Conservation (phyloP, 192 early-diverging fungal species). For the Umbelopsis sp. region DNA sequence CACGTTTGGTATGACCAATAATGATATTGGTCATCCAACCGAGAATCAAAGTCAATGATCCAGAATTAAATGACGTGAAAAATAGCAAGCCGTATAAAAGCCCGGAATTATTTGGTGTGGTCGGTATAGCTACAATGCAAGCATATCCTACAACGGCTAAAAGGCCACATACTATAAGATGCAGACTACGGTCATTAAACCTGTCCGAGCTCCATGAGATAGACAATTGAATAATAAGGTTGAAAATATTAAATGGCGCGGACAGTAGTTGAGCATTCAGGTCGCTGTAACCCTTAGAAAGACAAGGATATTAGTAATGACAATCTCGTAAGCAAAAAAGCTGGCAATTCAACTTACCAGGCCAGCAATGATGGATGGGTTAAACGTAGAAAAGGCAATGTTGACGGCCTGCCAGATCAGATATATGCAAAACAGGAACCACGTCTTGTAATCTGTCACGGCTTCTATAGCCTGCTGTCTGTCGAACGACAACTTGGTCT, state of each 20-base stretch:
- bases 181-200: constrained; percentile 22
- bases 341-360: neutral
- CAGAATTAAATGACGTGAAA: constrained; percentile 20
- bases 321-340: neutral
- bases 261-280: constrained; percentile 29
- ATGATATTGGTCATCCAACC: constrained; percentile 29
- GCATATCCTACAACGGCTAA: neutral
- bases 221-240: constrained; percentile 24
- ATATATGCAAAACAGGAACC: constrained; percentile 30
- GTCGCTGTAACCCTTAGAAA: neutral
- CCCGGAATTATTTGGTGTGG: neutral
- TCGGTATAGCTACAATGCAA: constrained; percentile 10
- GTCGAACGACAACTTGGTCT: constrained; percentile 13
- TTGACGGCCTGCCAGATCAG: constrained; percentile 31
- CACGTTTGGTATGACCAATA: constrained; percentile 32
- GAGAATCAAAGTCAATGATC: constrained; percentile 17
- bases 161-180: constrained; percentile 7
- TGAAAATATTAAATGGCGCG: constrained; percentile 25
- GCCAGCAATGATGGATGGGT: constrained; percentile 18
- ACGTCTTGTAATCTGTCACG: constrained; percentile 30
- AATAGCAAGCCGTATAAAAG: constrained; percentile 10
- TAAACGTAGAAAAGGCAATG: constrained; percentile 23
- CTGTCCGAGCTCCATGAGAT: constrained; percentile 26
- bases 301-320: neutral
- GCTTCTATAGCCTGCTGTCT: constrained; percentile 19